phyloP scores from a whole-genome alignment of 176 grass and related monocot species.

The Raddia distichophylla region DNA sequence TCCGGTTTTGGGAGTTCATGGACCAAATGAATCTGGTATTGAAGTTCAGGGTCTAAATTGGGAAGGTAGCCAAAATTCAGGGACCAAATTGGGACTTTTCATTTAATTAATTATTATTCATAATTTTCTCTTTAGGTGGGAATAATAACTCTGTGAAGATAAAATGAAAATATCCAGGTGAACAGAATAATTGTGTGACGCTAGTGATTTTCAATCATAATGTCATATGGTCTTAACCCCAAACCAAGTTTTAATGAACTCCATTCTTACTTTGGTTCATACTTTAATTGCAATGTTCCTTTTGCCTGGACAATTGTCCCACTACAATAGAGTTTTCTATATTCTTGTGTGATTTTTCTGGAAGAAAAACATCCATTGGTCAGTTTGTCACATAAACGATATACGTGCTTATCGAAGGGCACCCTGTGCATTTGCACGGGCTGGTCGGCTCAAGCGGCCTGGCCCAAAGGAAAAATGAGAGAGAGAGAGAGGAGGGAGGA shows the following conservation, averaged over 20 bases:
- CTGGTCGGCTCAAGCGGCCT: too few species aligned
- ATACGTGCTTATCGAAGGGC: conserved; percentile 6
- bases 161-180: not conserved
- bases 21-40: too few species aligned
- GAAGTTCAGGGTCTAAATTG: too few species aligned
- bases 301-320: not conserved
- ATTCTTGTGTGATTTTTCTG: not conserved
- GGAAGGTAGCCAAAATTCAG: too few species aligned
- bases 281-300: conserved; percentile 19
- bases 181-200: not conserved
- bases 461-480: too few species aligned
- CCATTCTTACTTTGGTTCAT: not conserved
- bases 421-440: too few species aligned
- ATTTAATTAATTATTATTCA: not conserved
- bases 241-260: conserved; percentile 8
- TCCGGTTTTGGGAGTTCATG: too few species aligned
- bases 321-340: not conserved
- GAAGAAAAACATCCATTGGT: not conserved
- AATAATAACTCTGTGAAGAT: not conserved
- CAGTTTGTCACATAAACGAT: not conserved
- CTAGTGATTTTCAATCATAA: not conserved
- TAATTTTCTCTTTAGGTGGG: not conserved
- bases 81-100: too few species aligned
- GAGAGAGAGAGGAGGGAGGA: too few species aligned
- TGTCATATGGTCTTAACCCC: not conserved